A percentile compares a stretch with the other conserved stretches of the same genome.
Evolutionary conservation across 2,329 filamentous ascomycete species (phyloP).

Genomic region (Fusarium sarcochroum): DNA sequence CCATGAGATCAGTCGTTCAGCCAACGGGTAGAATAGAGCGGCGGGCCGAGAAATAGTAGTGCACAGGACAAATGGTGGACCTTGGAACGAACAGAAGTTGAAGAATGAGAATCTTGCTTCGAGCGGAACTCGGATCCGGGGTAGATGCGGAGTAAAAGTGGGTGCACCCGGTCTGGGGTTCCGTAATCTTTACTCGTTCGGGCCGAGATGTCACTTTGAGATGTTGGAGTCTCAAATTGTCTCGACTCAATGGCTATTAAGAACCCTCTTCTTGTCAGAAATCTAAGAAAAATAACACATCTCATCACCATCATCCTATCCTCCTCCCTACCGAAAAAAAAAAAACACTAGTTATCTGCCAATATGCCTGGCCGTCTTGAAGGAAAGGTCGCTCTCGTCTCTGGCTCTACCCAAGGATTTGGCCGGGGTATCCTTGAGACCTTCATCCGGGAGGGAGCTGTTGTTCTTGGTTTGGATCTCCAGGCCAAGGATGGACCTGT

Average conservation of each 20-base stretch:
- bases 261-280: neutral
- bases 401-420: slow-evolving; percentile 28
- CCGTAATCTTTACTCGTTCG: neutral
- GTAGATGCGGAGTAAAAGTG: neutral
- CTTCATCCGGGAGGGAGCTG: slow-evolving; percentile 25
- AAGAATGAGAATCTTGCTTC: neutral
- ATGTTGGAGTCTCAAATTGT: neutral
- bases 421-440: slow-evolving; percentile 30
- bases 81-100: neutral
- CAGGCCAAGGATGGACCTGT: slow-evolving; percentile 27
- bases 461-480: slow-evolving; percentile 22
- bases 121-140: slow-evolving; percentile 1
- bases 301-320: neutral
- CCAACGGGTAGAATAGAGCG: neutral
- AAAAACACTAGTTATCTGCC: neutral
- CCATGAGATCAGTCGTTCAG: slow-evolving; percentile 19
- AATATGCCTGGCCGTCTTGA: slow-evolving; percentile 31
- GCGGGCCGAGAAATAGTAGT: neutral
- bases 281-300: neutral
- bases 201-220: neutral
- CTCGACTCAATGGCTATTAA: neutral
- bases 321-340: neutral
- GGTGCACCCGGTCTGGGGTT: neutral
- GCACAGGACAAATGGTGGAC: neutral
- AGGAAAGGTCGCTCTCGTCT: slow-evolving; percentile 29